Conservation (phyloP, 140 eudicot species). For the Anethum foeniculum region DNA sequence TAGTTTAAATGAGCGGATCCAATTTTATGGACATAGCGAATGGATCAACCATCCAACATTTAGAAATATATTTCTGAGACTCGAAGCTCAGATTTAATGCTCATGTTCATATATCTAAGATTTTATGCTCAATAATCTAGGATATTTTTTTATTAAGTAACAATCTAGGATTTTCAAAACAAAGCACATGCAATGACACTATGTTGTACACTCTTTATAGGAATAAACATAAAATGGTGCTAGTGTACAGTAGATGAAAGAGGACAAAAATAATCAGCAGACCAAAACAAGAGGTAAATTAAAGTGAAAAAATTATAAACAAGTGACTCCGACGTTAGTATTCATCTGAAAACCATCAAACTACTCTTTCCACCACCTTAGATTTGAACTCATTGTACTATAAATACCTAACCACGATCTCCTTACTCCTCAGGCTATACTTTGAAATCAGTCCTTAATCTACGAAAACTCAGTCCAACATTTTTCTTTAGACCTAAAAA, state of each 20-base stretch:
- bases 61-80: too few species aligned
- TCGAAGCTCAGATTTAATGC: too few species aligned
- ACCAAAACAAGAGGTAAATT: slow-evolving; percentile 6
- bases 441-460: background rate
- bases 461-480: background rate
- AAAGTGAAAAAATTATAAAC: slow-evolving; percentile 7
- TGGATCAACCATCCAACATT: too few species aligned
- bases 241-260: background rate
- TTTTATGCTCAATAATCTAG: too few species aligned
- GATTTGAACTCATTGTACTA: background rate
- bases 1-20: too few species aligned
- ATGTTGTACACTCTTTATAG: too few species aligned
- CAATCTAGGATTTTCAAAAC: too few species aligned
- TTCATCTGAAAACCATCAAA: slow-evolving; percentile 28
- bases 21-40: too few species aligned
- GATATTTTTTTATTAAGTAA: too few species aligned
- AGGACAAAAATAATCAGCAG: slow-evolving; percentile 1
- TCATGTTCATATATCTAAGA: too few species aligned
- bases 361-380: background rate
- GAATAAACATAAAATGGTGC: background rate
- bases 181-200: too few species aligned
- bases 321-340: slow-evolving; percentile 19
- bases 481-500: background rate
- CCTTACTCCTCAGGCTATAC: background rate
- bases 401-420: slow-evolving; percentile 10